These are phyloP conservation scores for Cadophora gregata DNA, from an alignment of 2,329 filamentous ascomycete genomes.

Conservation along the genomic window DNA sequence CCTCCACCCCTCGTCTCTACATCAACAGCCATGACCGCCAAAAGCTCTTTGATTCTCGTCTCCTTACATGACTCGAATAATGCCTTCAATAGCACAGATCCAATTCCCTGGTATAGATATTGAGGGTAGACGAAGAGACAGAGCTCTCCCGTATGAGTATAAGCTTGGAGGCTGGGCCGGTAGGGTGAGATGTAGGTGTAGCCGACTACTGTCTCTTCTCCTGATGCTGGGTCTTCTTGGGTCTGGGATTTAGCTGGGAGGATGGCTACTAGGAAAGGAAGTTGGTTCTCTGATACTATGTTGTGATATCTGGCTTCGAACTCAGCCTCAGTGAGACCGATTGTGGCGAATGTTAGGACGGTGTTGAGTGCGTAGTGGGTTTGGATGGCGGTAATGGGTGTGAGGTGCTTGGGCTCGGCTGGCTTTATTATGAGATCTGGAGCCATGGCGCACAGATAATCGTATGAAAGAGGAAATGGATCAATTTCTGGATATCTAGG, in stretches of 20 bases:
- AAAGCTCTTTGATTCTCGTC: neutral
- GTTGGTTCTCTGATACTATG: neutral
- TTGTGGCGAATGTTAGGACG: neutral
- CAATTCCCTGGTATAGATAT: neutral
- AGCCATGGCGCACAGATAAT: neutral
- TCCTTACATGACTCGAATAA: neutral
- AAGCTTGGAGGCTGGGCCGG: neutral
- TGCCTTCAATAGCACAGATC: neutral
- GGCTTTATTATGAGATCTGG: neutral
- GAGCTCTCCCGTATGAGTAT: neutral
- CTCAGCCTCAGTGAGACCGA: neutral
- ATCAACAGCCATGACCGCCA: conserved; percentile 8
- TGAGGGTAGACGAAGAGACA: neutral
- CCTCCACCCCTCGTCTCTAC: neutral
- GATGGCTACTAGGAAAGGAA: neutral
- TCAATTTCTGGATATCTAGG: too few species aligned
- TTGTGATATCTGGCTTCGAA: neutral
- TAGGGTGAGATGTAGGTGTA: neutral
- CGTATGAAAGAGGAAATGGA: too few species aligned
- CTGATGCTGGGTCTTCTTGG: neutral
- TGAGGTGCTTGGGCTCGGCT: neutral
- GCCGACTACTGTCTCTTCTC: neutral
- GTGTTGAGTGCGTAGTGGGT: neutral
- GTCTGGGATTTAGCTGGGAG: neutral
- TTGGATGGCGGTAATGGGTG: conserved; percentile 1